Evolutionary conservation across 176 grass and related monocot species (phyloP), one percentile per base, ranked within the genome.

Genomic region (Juncus effusus): DNA sequence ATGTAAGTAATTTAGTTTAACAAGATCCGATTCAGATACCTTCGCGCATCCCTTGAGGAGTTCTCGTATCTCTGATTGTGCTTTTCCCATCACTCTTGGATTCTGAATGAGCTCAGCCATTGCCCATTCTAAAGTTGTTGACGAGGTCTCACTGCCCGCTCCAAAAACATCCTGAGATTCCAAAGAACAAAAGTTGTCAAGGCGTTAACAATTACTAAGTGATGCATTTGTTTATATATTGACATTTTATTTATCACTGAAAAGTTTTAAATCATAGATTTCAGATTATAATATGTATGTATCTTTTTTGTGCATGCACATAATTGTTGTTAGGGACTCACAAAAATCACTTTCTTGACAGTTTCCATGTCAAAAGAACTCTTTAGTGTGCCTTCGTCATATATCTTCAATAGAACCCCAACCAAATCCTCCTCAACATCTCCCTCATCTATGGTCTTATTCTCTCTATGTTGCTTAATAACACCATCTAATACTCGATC

Each of bases 371-470:
- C 61, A 3, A 75, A 51, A 59, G 38, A 57, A 10, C 52, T 44
- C n/a, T 47, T 28, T 39, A 76, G 45, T 38, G 13, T 63, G 19
- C 36, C 19, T 12, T 89, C 86, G 19, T 76, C 52, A 28, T 85
- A 81, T 0, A 89, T 63, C 0, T 78, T 70, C 4, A 89, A 59
- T 51, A 89, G 77, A 35, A 85, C 78, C 36, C 76, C 74, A 2
- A 89, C 51, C 40, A 89, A 42, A 67, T 84, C 85, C 0, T 84
- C 81, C 13, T 28, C 19, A 28, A 49, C 19, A 28, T 28, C 19
- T 28, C 19, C 69, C 0, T 70, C 73, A 0, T 13, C 15, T 38
- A 56, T 51, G 40, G 3, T 3, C 19, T 36, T 45, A 40, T 38
- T 71, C 15, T 45, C 7, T 59, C 53, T 71, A 40, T n/a, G 68